These are phyloP conservation scores for Dactylellina sp. DNA, from an alignment of 2,329 filamentous ascomycete genomes.

Conservation along the genomic window DNA sequence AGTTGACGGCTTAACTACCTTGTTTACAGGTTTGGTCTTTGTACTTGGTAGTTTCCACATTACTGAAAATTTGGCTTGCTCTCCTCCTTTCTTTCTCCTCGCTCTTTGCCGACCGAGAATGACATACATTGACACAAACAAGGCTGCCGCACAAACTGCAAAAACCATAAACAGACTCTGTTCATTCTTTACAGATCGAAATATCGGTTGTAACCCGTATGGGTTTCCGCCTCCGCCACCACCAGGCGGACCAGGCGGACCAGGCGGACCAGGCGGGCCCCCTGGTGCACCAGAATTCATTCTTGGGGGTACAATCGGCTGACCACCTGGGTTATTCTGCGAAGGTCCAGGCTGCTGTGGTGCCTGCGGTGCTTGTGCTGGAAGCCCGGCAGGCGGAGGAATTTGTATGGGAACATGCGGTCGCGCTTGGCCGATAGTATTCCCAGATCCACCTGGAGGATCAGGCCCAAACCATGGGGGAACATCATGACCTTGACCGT, in stretches of 20 bases:
- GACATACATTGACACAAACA: background rate
- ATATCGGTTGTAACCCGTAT: background rate
- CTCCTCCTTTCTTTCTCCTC: constrained; percentile 3
- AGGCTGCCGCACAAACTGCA: background rate
- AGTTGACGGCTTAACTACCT: background rate
- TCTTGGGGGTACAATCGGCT: background rate
- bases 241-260: background rate
- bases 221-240: background rate
- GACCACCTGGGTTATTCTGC: background rate
- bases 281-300: background rate
- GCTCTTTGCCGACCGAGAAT: background rate
- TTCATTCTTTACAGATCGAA: background rate
- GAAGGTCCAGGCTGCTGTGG: background rate
- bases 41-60: background rate
- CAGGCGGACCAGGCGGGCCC: background rate
- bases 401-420: background rate
- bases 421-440: background rate
- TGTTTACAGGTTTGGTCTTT: background rate
- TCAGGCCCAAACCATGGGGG: background rate
- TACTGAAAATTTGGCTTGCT: background rate
- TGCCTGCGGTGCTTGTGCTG: background rate
- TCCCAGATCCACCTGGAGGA: background rate
- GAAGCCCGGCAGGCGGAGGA: background rate
- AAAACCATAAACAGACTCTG: constrained; percentile 1
- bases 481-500: background rate